Percentiles rank a stretch among this genome's conserved stretches.
Conservation (phyloP, 2,329 filamentous ascomycete genomes). For the Cladosporium sp. region DNA sequence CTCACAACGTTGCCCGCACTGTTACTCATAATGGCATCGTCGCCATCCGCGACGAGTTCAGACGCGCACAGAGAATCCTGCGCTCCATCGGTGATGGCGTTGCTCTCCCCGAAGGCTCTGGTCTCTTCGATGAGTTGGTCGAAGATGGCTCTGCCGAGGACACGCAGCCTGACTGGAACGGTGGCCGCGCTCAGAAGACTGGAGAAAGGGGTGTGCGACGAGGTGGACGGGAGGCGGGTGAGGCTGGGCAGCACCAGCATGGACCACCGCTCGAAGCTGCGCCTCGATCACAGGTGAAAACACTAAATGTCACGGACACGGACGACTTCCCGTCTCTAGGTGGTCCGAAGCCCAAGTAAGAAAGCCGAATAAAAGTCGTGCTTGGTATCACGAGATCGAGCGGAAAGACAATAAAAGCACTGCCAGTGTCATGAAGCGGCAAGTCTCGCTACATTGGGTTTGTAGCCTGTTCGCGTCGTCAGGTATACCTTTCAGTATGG, state of each 20-base stretch:
- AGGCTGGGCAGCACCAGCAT: background rate
- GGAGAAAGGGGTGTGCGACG: background rate
- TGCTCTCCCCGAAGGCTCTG: slow-evolving; percentile 16
- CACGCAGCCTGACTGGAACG: background rate
- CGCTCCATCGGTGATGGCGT: slow-evolving; percentile 45
- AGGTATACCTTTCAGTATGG: too few species aligned
- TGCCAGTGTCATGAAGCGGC: too few species aligned
- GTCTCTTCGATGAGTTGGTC: slow-evolving; percentile 26
- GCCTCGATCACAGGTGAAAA: background rate
- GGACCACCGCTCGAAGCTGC: background rate
- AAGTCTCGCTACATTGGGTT: too few species aligned
- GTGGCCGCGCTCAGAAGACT: background rate
- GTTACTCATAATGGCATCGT: slow-evolving; percentile 80
- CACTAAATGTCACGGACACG: slow-evolving; percentile 20
- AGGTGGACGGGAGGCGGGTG: background rate
- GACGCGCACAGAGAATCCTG: slow-evolving; percentile 72
- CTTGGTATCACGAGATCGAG: too few species aligned
- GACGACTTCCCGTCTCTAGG: slow-evolving; percentile 27
- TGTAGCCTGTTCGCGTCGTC: too few species aligned
- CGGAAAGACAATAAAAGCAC: too few species aligned
- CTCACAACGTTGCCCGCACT: slow-evolving; percentile 84
- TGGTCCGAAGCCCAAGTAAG: slow-evolving; percentile 16
- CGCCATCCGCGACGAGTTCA: slow-evolving; percentile 78
- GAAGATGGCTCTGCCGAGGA: slow-evolving; percentile 40
- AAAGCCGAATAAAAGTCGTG: too few species aligned